Base-by-base conservation (phyloP, 1,139 yeast species). In the Debaryomyces sp. region DNA sequence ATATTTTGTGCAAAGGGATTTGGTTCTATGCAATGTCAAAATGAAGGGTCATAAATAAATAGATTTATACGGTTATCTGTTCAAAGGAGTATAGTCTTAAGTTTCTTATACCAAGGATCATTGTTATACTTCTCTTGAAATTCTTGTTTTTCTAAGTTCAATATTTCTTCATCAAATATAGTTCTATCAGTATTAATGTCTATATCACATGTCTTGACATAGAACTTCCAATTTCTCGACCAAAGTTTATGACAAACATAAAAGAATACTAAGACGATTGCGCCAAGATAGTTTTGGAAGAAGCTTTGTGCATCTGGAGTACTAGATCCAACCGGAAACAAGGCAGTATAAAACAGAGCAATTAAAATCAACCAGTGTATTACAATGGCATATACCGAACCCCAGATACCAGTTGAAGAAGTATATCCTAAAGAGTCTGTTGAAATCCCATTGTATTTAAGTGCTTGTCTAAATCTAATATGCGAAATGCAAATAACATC, bases 341-440 rank as follows among this genome's bases (percentile, higher is more conserved):
- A 65, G 1, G 75, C 73, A 50, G 71, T 69, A 74, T 74, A 71
- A 58, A 72, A 71, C 55, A 70, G 76, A 29, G 67, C 69, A 30
- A 68, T 61, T 55, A 68, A 57, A 44, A 67, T 60, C 49, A 67
- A 57, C 24, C 54, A 38, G 49, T 64, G 67, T 55, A 65, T 59
- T 5, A 58, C 43, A 50, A 65, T 59, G 43, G 71, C 67, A 47
- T 62, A 64, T 42, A 54, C 50, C 12, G 71, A 66, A 13, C 71
- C 73, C 56, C 60, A 56, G 24, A 62, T 61, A 27, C 73, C 73
- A 15, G 68, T 63, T 41, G 66, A 62, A 3, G 71, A 63, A 21
- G 56, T 60, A 45, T 63, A 68, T 1, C 70, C 71, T 52, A 68
- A 60, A 7, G 67, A 52, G 37, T 56, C 59, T 41, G 57, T 41